Evolutionary conservation across 805 yeast genomes (phyloP), one percentile per base, ranked within the genome.

Genomic region (Candida krabiensis): DNA sequence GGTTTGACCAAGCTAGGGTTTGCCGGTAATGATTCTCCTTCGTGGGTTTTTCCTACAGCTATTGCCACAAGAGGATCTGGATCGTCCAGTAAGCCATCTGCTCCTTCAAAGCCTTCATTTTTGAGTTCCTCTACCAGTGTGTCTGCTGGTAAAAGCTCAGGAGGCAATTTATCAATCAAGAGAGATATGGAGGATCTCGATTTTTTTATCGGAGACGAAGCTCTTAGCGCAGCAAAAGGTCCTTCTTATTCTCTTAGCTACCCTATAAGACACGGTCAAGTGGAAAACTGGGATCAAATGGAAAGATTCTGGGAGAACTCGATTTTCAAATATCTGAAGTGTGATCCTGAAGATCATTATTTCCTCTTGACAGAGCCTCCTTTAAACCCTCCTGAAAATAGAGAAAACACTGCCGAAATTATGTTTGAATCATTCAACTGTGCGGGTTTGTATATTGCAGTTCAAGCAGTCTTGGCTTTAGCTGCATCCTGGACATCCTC

Each of bases 241-340:
- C 88, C 96, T 17, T 71, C 87, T 19, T 93, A 93, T 65, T 83
- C 90, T 19, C 70, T 93, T 42, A 78, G 80, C 47, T 93, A 93
- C 58, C 99, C 99, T 14, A 89, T 93, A 44, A 84, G 89, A 64
- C 99, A 93, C 60, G 99, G 99, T 18, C 99, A 93, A 70, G 85
- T 93, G 47, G 99, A 93, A 64, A 88, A 93, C 64, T 93, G 99
- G 99, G 99, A 93, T 68, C 97, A 93, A 60, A 93, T 93, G 99
- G 99, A 93, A 66, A 77, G 99, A 61, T 91, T 89, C 65, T 93
- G 99, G 99, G 98, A 93, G 60, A 86, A 86, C 56, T 87, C 96
- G 32, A 90, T 93, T 57, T 93, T 93, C 72, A 91, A 93, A 68
- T 93, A 93, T 62, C 75, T 93, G 53, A 80, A 96, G 63, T 88